Evolutionary conservation across 2,329 filamentous ascomycete genomes (phyloP), one percentile per base, ranked within the genome.

Genomic region (Pseudomassariella vexata): DNA sequence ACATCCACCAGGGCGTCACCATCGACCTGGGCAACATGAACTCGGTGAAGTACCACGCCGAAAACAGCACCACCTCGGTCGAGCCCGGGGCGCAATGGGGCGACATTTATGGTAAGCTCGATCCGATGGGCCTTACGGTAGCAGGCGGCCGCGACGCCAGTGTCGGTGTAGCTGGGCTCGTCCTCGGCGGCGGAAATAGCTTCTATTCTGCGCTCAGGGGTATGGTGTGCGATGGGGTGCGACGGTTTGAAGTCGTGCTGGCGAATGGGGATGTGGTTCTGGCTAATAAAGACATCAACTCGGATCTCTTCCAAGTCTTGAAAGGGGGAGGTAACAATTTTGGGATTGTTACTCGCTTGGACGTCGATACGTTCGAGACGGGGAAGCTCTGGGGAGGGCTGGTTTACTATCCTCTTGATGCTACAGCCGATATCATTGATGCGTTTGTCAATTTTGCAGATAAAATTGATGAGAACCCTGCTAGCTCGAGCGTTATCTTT

Each of bases 1-100:
- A 59, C 33, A 60, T 63, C 11, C 44, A 55, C 1, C 47, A 48
- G 18, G 65, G 65, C 4, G 58, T 69, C 7, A 64, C 62, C 0
- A 57, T 69, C 30, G 59, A 60, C 37, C 44, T 70, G 19, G 43
- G 49, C 17, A 8, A 30, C 6, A 22, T 56, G 12, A 42, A 42
- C 29, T 14, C 35, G 12, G 37, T 47, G 12, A 19, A 16, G 11
- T 28, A 41, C 11, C 38, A 42, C 19, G 12, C n/a, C 1, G 41
- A 35, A 21, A 30, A 24, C 9, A 31, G 37, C 11, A 47, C 40
- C 5, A 45, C 42, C 7, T 35, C 24, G 9, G 33, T 55, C 7
- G 47, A 47, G 2, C 25, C 48, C 9, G 52, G 48, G 5, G 32
- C 34, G n/a, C 33, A 32, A n/a, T 44, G 45, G 32, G 39, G 35